Conservation (phyloP, 208 protist species). For the Acanthamoeba polyphaga region DNA sequence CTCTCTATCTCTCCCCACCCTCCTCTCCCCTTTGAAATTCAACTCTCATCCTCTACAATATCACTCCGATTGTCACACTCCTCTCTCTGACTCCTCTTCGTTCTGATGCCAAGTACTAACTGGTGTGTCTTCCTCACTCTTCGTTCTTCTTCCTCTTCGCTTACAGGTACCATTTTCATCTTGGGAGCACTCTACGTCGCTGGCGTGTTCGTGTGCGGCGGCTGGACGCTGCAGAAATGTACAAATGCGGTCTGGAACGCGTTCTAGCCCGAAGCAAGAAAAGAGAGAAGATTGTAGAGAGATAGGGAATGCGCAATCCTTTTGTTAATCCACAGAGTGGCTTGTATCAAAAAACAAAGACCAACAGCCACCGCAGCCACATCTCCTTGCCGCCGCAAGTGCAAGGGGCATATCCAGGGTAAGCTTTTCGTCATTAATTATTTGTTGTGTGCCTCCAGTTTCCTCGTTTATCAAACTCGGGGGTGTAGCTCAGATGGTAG, state of each 20-base stretch:
- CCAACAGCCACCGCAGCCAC: too few relatives aligned
- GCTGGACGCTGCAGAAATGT: slow-evolving; percentile 64
- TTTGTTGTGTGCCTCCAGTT: too few relatives aligned
- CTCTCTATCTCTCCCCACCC: not conserved
- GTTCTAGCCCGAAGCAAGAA: not conserved
- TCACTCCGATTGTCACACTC: not conserved
- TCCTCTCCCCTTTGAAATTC: not conserved
- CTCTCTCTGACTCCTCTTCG: not conserved
- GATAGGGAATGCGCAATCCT: too few relatives aligned
- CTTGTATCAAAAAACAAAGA: too few relatives aligned
- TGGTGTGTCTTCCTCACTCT: not conserved
- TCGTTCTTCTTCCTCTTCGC: not conserved
- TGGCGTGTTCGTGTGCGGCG: slow-evolving; percentile 36
- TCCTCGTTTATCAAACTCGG: too few relatives aligned
- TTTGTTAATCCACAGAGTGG: too few relatives aligned
- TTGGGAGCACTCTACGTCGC: slow-evolving; percentile 40
- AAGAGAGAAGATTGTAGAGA: not conserved
- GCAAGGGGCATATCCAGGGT: too few relatives aligned
- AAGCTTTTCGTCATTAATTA: too few relatives aligned
- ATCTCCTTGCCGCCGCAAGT: too few relatives aligned
- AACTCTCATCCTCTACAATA: not conserved
- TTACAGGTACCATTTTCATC: slow-evolving; percentile 34
- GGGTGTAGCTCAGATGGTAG: slow-evolving; percentile 80
- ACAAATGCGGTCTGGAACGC: slow-evolving; percentile 64
- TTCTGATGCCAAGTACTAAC: not conserved